Evolutionary conservation across 805 yeast genomes (phyloP).

Genomic region (Saturnispora ahearnii): DNA sequence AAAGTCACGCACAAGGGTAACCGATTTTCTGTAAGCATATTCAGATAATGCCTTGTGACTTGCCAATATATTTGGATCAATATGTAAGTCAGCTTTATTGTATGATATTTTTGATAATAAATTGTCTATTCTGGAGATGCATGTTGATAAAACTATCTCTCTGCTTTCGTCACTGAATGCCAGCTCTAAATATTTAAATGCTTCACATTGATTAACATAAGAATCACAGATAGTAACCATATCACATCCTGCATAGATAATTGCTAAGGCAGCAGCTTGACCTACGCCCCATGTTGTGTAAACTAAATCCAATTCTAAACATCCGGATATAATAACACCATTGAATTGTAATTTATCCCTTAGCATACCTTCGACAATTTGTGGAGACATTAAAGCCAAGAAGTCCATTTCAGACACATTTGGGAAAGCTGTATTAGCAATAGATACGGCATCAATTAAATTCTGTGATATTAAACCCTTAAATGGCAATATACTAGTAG

Average conservation of each 20-base stretch:
- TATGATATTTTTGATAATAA: slow-evolving; percentile 38
- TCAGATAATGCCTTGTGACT: slow-evolving; percentile 37
- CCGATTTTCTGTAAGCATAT: slow-evolving; percentile 40
- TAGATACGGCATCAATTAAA: slow-evolving; percentile 45
- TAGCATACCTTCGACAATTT: slow-evolving; percentile 40
- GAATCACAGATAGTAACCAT: slow-evolving; percentile 55
- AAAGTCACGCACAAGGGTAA: slow-evolving; percentile 47
- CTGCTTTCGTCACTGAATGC: slow-evolving; percentile 30
- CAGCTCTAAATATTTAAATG: slow-evolving; percentile 33
- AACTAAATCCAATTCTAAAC: slow-evolving; percentile 54
- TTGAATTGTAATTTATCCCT: slow-evolving; percentile 43
- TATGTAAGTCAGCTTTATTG: slow-evolving; percentile 29
- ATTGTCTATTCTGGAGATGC: slow-evolving; percentile 35
- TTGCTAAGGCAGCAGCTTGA: slow-evolving; percentile 55
- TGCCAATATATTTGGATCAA: slow-evolving; percentile 28
- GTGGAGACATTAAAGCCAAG: slow-evolving; percentile 53
- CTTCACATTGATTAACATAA: slow-evolving; percentile 44
- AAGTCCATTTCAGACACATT: slow-evolving; percentile 50
- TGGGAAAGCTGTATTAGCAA: slow-evolving; percentile 60
- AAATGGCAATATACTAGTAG: slow-evolving; percentile 44
- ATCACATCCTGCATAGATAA: slow-evolving; percentile 54
- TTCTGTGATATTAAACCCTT: slow-evolving; percentile 36
- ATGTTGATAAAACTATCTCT: slow-evolving; percentile 32
- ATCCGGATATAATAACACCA: slow-evolving; percentile 52
- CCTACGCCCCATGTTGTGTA: slow-evolving; percentile 56